Base-by-base conservation (phyloP, 768 basidiomycete genomes). In the Kwoniella sp. region DNA sequence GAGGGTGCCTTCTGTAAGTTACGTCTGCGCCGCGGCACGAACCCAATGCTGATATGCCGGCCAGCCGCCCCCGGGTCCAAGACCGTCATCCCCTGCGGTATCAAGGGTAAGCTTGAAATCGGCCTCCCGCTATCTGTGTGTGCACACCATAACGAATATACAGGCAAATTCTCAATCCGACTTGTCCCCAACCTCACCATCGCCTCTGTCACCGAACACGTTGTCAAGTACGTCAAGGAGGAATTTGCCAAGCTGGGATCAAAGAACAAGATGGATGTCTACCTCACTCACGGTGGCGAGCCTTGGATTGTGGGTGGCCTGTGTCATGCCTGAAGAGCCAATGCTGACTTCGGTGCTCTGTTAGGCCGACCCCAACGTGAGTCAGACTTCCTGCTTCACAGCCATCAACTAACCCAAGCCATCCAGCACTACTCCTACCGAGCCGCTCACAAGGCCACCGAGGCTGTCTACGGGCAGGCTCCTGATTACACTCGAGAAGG, bases 151-250 rank as follows among this genome's bases (percentile, higher is more conserved):
- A n/a, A n/a, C n/a, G n/a, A n/a, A 19, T 22, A 87, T 9, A 73
- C 81, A 29, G 91, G 91, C 37, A 95, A 95, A 76, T 98, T 95
- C 79, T 91, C 89, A 65, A 87, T 98, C 73, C 87, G 92, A 79
- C 86, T 73, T 25, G 91, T 95, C 0, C 90, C 92, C 6, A 85
- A 89, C 43, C 87, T 93, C 73, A 86, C 84, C 0, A 88, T 90
- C 1, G 86, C 84, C 6, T 74, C 73, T 12, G 81, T 92, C 57
- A 80, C 84, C 56, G 81, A 82, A 9, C 78, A 89, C 38, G 90
- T 93, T 33, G 72, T 78, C 32, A 71, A 78, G 10, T 88, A 88
- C 74, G 70, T 96, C 46, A 59, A 85, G 54, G 78, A 77, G 15
- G 90, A 90, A 74, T 96, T 96, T 60, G 82, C 81, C 19, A 89